These are phyloP conservation scores for Nemania sp. DNA, from an alignment of 2,329 filamentous ascomycete genomes.

Conservation along the genomic window DNA sequence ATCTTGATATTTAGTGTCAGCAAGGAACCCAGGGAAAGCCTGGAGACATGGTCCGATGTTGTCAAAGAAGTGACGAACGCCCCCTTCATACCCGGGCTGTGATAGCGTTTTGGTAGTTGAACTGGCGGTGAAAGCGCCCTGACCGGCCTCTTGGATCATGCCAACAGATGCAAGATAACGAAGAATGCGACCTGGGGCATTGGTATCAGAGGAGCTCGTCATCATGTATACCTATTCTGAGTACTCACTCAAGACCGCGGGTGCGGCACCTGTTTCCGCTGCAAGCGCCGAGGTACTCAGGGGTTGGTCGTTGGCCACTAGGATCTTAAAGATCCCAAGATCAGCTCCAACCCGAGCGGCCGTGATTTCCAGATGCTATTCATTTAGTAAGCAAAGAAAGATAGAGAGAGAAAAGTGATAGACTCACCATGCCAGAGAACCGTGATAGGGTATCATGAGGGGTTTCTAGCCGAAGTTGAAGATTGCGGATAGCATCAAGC, in stretches of 20 bases:
- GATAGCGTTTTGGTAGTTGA: slow-evolving; percentile 15
- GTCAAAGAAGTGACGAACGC: slow-evolving; percentile 14
- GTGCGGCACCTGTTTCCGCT: neutral
- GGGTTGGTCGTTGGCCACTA: slow-evolving; percentile 4
- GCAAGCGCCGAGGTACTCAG: neutral
- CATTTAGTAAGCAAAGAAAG: neutral
- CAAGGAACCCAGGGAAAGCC: slow-evolving; percentile 23
- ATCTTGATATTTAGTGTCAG: slow-evolving; percentile 31
- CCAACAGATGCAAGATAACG: slow-evolving; percentile 10
- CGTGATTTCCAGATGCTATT: slow-evolving; percentile 12
- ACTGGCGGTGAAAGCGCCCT: slow-evolving; percentile 18
- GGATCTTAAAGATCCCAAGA: slow-evolving; percentile 11
- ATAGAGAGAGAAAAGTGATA: neutral
- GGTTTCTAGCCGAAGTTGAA: slow-evolving; percentile 24
- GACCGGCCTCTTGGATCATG: slow-evolving; percentile 17
- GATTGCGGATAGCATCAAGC: slow-evolving; percentile 13
- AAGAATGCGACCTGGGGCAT: slow-evolving; percentile 13
- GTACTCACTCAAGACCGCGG: neutral
- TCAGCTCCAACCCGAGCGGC: slow-evolving; percentile 13
- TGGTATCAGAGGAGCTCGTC: slow-evolving; percentile 4
- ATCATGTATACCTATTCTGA: neutral
- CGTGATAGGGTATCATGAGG: slow-evolving; percentile 24
- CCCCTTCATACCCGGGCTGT: slow-evolving; percentile 14
- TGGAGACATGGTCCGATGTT: slow-evolving; percentile 12
- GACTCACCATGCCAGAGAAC: slow-evolving; percentile 10